A percentile compares a stretch with the other conserved stretches of the same genome.
These are phyloP conservation scores for Reticulomyxa filosa DNA, from an alignment of 78 protist species.

Conservation along the genomic window DNA sequence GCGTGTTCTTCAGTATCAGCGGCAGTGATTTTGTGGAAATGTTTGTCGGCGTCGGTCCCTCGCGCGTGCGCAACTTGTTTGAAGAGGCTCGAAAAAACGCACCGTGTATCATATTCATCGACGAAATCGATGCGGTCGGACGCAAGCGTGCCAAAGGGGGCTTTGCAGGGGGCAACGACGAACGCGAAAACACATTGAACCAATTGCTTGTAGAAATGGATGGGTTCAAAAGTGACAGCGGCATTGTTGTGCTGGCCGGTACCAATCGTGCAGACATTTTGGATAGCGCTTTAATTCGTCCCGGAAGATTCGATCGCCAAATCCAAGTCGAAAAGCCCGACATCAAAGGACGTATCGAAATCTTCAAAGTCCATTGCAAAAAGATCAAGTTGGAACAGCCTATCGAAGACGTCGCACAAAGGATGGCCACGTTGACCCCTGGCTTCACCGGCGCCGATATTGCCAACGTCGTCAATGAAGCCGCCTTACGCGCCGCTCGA, in stretches of 20 bases:
- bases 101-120: slow-evolving; percentile 78
- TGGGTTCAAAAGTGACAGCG: slow-evolving; percentile 55
- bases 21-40: slow-evolving; percentile 26
- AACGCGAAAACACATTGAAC: slow-evolving; percentile 88
- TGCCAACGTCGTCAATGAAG: slow-evolving; percentile 27
- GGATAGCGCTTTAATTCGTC: slow-evolving; percentile 81
- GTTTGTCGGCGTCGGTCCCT: slow-evolving; percentile 64
- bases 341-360: slow-evolving; percentile 48
- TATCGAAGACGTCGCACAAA: slow-evolving; percentile 12
- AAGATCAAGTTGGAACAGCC: slow-evolving; percentile 23
- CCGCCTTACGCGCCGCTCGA: slow-evolving; percentile 32
- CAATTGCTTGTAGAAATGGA: slow-evolving; percentile 94
- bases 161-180: slow-evolving; percentile 45
- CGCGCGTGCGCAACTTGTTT: slow-evolving; percentile 45
- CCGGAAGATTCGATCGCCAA: slow-evolving; percentile 78
- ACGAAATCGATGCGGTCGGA: slow-evolving; percentile 81
- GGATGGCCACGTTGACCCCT: slow-evolving; percentile 19
- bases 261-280: slow-evolving; percentile 68
- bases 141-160: slow-evolving; percentile 14
- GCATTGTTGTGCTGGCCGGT: slow-evolving; percentile 80
- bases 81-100: slow-evolving; percentile 53
- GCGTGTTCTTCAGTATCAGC: background rate
- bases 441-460: slow-evolving; percentile 35
- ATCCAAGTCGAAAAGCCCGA: slow-evolving; percentile 71
- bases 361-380: slow-evolving; percentile 64